These are phyloP conservation scores for Eimeria necatrix DNA, from an alignment of 169 alveolate species.

Conservation along the genomic window DNA sequence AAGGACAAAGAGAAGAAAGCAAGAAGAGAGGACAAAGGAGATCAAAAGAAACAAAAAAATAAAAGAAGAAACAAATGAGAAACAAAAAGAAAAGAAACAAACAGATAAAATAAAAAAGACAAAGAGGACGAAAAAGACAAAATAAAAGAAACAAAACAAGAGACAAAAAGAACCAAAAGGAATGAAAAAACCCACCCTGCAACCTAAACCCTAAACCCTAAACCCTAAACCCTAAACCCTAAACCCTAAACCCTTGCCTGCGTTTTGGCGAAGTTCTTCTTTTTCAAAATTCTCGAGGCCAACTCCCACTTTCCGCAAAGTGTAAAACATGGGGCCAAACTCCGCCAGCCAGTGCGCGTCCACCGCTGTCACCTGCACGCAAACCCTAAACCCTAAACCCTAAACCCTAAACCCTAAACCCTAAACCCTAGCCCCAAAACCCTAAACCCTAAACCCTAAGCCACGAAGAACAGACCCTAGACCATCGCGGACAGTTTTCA, in stretches of 20 bases:
- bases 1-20: not conserved
- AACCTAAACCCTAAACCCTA: no score
- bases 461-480: no score
- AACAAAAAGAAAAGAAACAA: not conserved
- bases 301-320: constrained; percentile 52
- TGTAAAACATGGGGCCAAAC: constrained; percentile 91
- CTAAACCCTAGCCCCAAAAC: no score
- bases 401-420: not conserved
- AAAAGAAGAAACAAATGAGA: not conserved
- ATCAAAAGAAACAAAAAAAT: no score
- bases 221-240: no score
- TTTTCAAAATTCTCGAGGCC: constrained; percentile 8
- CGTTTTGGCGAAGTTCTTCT: constrained; percentile 43
- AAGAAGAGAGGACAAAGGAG: no score
- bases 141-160: not conserved
- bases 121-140: not conserved
- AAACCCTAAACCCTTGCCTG: not conserved
- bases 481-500: constrained; percentile 88
- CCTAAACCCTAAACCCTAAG: no score
- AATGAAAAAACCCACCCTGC: not conserved
- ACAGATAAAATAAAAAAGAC: not conserved
- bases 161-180: not conserved
- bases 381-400: not conserved
- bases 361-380: constrained; percentile 97
- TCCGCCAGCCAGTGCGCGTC: constrained; percentile 99